These are phyloP conservation scores for Fomitopsis serialis DNA, from an alignment of 768 basidiomycete genomes.

Conservation along the genomic window DNA sequence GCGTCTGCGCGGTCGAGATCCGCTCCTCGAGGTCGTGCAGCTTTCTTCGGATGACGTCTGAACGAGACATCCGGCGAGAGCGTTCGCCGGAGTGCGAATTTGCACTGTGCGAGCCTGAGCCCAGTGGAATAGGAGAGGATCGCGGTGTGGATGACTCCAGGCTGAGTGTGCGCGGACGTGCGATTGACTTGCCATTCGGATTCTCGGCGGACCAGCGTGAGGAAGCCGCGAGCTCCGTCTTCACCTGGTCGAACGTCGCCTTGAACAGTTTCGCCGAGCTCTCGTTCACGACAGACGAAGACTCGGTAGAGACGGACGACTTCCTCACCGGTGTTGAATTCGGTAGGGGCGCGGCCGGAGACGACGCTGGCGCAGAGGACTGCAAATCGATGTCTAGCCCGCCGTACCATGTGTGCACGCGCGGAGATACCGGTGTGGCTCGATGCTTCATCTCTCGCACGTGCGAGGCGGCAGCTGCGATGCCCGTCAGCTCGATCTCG, in stretches of 20 bases:
- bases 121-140: slow-evolving; percentile 2
- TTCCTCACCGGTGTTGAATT: slow-evolving; percentile 6
- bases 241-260: slow-evolving; percentile 82
- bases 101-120: slow-evolving; percentile 8
- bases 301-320: background rate
- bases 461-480: slow-evolving; percentile 83
- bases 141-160: slow-evolving; percentile 22
- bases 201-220: slow-evolving; percentile 30
- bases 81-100: slow-evolving; percentile 8
- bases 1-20: slow-evolving; percentile 46
- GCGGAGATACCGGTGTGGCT: slow-evolving; percentile 17
- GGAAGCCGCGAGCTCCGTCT: slow-evolving; percentile 71
- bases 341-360: background rate
- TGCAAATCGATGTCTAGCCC: slow-evolving; percentile 10
- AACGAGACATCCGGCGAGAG: slow-evolving; percentile 43
- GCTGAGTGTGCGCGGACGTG: slow-evolving; percentile 27
- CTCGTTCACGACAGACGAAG: slow-evolving; percentile 31
- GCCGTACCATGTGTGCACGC: slow-evolving; percentile 34
- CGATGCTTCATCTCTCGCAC: slow-evolving; percentile 58
- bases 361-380: background rate
- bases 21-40: slow-evolving; percentile 59
- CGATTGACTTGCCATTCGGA: slow-evolving; percentile 17
- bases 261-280: slow-evolving; percentile 61
- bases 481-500: slow-evolving; percentile 74
- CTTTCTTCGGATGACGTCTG: slow-evolving; percentile 52